Percentiles rank a stretch among this genome's conserved stretches.
Evolutionary conservation across 306 rosid genomes (phyloP).

Genomic region (Sesbania bispinosa): DNA sequence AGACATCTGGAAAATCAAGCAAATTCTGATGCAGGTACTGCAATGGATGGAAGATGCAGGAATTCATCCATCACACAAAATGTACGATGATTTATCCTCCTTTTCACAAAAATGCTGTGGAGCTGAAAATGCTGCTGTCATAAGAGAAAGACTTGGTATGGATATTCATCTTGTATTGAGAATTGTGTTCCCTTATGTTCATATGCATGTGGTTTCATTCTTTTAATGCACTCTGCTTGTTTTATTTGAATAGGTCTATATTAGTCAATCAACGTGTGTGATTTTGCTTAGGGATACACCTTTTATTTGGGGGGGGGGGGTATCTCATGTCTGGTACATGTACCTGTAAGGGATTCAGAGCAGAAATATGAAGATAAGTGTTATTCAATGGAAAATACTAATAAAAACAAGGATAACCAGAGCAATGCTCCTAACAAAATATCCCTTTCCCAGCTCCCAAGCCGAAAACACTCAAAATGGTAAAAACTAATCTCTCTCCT

Average conservation of each 20-base stretch:
- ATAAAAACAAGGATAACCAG: no score
- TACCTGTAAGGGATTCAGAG: neutral
- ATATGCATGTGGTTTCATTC: neutral
- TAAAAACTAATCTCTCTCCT: no score
- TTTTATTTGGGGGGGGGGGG: neutral
- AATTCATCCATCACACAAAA: conserved; percentile 62
- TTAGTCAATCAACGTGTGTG: conserved; percentile 12
- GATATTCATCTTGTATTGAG: neutral
- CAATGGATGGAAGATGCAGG: conserved; percentile 94
- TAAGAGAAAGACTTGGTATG: conserved; percentile 79
- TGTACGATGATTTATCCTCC: conserved; percentile 64
- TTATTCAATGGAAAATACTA: no score
- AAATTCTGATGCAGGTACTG: conserved; percentile 54
- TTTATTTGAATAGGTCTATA: conserved; percentile 1
- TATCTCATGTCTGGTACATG: neutral
- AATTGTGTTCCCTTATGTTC: neutral
- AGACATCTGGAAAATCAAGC: conserved; percentile 1
- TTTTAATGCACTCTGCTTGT: neutral
- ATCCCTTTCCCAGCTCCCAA: neutral
- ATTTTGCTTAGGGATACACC: conserved; percentile 3
- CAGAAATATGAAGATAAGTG: no score
- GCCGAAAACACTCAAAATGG: neutral
- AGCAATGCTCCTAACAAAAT: no score
- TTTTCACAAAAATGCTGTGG: conserved; percentile 68
- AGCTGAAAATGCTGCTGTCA: conserved; percentile 61